Evolutionary conservation across 495 filamentous ascomycete genomes (phyloP).

Genomic region (Venustampulla echinocandica): DNA sequence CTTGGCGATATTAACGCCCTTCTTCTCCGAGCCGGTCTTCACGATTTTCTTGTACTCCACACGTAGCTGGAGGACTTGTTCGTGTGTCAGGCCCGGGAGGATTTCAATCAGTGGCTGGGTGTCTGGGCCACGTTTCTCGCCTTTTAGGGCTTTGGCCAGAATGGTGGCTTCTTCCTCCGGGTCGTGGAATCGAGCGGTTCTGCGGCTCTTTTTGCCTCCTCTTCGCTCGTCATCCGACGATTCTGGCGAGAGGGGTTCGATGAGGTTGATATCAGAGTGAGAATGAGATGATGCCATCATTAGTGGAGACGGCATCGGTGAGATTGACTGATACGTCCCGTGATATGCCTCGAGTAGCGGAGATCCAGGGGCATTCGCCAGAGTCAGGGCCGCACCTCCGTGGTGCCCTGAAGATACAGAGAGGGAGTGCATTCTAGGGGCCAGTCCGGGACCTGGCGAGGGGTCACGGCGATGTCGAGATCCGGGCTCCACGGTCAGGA

Average conservation of each 20-base stretch:
- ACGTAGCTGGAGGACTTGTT: slow-evolving; percentile 76
- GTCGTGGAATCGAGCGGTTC: slow-evolving; percentile 63
- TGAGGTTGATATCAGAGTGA: slow-evolving; percentile 9
- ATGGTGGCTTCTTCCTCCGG: slow-evolving; percentile 66
- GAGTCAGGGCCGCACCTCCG: slow-evolving; percentile 32
- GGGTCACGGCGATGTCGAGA: slow-evolving; percentile 13
- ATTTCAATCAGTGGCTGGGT: slow-evolving; percentile 69
- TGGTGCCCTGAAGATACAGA: slow-evolving; percentile 40
- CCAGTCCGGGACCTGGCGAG: slow-evolving; percentile 8
- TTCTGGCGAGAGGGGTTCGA: slow-evolving; percentile 16
- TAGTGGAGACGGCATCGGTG: slow-evolving; percentile 81
- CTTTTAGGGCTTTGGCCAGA: slow-evolving; percentile 66
- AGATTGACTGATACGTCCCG: slow-evolving; percentile 91
- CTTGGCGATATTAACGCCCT: slow-evolving; percentile 91
- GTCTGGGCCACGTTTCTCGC: slow-evolving; percentile 54
- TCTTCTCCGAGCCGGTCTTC: slow-evolving; percentile 57
- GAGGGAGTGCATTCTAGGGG: slow-evolving; percentile 35
- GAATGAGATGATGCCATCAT: slow-evolving; percentile 33
- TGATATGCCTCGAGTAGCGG: slow-evolving; percentile 88
- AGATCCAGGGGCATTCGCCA: slow-evolving; percentile 55
- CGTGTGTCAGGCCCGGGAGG: slow-evolving; percentile 72
- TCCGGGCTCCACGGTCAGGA: slow-evolving; percentile 32
- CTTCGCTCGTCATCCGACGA: slow-evolving; percentile 25
- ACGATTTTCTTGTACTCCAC: slow-evolving; percentile 84
- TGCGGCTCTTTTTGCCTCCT: slow-evolving; percentile 30